Percentiles rank a stretch among this genome's conserved stretches.
phyloP scores from a whole-genome alignment of 1,284 basidiomycete species.

The Leucoagaricus sp. region DNA sequence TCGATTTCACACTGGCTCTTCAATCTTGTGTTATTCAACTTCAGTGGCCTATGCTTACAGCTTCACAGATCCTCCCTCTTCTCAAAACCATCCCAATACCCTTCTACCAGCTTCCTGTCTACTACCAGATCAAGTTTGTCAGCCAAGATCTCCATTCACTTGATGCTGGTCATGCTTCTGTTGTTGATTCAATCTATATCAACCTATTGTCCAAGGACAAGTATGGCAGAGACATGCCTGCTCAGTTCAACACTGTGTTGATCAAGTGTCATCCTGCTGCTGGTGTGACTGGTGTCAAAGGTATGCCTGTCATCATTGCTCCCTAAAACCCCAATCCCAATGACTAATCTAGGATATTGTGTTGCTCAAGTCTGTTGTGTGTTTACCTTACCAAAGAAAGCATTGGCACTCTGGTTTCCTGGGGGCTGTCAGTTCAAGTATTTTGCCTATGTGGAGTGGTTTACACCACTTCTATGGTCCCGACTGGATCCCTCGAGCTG shows the following conservation, averaged over 20 bases:
- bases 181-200: background rate
- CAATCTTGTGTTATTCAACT: background rate
- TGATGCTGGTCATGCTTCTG: background rate
- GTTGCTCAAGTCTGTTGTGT: slow-evolving; percentile 24
- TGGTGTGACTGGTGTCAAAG: background rate
- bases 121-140: background rate
- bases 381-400: slow-evolving; percentile 23
- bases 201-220: slow-evolving; percentile 20
- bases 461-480: slow-evolving; percentile 23
- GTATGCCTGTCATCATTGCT: too few species aligned
- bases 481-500: background rate
- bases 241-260: slow-evolving; percentile 25
- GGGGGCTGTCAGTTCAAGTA: slow-evolving; percentile 5
- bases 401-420: slow-evolving; percentile 1
- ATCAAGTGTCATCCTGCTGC: slow-evolving; percentile 14
- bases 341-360: background rate
- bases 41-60: background rate
- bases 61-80: background rate
- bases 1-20: background rate
- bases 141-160: background rate
- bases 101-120: background rate
- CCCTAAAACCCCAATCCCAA: too few species aligned
- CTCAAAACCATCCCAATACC: background rate
- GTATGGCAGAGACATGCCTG: slow-evolving; percentile 18
- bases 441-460: slow-evolving; percentile 28